Evolutionary conservation across 768 basidiomycete genomes (phyloP), one percentile per base, ranked within the genome.

Genomic region (Leccinellum albellum): DNA sequence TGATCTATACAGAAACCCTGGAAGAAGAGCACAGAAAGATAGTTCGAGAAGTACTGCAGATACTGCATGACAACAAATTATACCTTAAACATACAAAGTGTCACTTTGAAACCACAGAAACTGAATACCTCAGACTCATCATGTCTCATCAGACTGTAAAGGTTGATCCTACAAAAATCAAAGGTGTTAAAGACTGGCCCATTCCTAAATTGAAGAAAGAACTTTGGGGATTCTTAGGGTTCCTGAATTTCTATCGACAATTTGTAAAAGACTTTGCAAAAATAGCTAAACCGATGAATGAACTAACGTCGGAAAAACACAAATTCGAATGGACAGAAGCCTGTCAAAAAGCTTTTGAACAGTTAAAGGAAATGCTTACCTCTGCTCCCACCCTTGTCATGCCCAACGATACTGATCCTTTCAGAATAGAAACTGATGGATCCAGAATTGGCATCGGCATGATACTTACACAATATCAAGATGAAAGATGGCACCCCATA

Each of bases 371-470:
- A 0, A 12, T 6, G 2, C 6, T 44, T 6, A 21, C 3, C 0
- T n/a, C n/a, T 0, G 10, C 42, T 0, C 42, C 42, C 0, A 12
- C 42, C 5, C n/a, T 44, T 2, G 6, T 9, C 1, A n/a, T 44
- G 20, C 42, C 42, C 6, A 21, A 44, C 1, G 10, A 44, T 3
- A 3, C 12, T 4, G 20, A 14, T 35, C 35, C 15, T 17, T 35
- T 35, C 13, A 9, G 24, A 8, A 3, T 52, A 0, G 24, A 52
- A 29, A 52, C 51, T 0, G 26, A 52, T 29, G 40, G 40, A 20
- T 52, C 51, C 0, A 3, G n/a, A 1, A 44, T 52, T 0, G 51
- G 51, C 1, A 4, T 52, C 0, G 13, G 51, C 3, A 24, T 29
- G 1, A n/a, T 53, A 0, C 23, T 45, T 1, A 31, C 6, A 0